Conservation (phyloP, 2,329 filamentous ascomycete species). For the Exophiala calicioides region DNA sequence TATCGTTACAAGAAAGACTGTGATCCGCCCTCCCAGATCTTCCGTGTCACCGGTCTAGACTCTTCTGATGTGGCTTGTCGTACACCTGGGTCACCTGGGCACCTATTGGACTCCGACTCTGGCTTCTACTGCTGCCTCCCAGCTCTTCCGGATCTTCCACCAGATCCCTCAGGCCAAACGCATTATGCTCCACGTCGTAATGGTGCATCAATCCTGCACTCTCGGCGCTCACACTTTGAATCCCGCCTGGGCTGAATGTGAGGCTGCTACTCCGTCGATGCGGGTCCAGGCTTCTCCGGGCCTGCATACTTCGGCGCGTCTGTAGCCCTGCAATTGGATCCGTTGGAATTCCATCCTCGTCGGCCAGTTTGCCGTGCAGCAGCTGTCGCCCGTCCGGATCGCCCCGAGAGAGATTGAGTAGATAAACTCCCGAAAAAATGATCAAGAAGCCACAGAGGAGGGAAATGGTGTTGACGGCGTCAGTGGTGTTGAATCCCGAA, state of each 20-base stretch:
- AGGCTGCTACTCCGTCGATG: constrained; percentile 54
- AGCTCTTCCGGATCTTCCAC: constrained; percentile 60
- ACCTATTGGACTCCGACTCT: constrained; percentile 16
- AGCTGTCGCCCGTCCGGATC: constrained; percentile 78
- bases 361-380: constrained; percentile 57
- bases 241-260: constrained; percentile 55
- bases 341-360: constrained; percentile 79
- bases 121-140: constrained; percentile 11
- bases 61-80: constrained; percentile 26
- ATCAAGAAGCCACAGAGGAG: constrained; percentile 89
- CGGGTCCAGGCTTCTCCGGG: constrained; percentile 62
- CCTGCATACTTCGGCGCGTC: constrained; percentile 91
- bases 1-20: constrained; percentile 28
- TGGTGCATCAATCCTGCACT: constrained; percentile 79
- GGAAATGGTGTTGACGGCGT: constrained; percentile 87
- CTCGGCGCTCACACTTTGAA: constrained; percentile 55
- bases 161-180: constrained; percentile 76
- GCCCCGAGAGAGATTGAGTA: constrained; percentile 89
- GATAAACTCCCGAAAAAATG: constrained; percentile 92
- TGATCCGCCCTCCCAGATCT: not conserved
- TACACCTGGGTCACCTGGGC: constrained; percentile 22
- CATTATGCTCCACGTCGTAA: constrained; percentile 81
- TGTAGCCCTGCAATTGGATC: constrained; percentile 87
- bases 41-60: constrained; percentile 21
- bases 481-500: constrained; percentile 91